These are phyloP conservation scores for Schizochytrium sp. DNA, from an alignment of 108 stramenopile genomes.

Conservation along the genomic window DNA sequence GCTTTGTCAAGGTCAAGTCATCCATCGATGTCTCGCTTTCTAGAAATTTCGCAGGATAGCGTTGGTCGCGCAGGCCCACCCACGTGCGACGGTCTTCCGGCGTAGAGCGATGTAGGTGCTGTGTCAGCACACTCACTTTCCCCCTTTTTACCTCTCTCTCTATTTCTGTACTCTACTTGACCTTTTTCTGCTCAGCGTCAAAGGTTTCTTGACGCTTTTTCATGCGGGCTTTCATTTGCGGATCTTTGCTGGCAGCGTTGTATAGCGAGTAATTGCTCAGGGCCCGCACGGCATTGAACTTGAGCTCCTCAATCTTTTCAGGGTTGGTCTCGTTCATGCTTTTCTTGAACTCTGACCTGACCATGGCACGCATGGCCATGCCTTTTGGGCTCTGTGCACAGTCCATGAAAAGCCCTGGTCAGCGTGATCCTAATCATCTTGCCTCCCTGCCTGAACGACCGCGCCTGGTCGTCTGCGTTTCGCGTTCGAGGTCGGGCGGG, in stretches of 20 bases:
- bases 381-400: not conserved
- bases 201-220: not conserved
- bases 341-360: not conserved
- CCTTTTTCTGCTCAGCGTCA: not conserved
- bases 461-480: not conserved
- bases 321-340: not conserved
- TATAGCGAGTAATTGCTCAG: slow-evolving; percentile 3
- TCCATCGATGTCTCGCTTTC: too few relatives aligned
- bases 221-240: not conserved
- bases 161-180: not conserved
- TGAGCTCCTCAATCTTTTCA: not conserved
- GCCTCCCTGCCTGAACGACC: not conserved
- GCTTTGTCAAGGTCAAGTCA: too few relatives aligned
- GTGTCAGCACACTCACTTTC: too few relatives aligned
- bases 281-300: slow-evolving; percentile 15
- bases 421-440: not conserved
- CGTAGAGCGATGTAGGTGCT: too few relatives aligned
- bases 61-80: too few relatives aligned
- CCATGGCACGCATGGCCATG: not conserved
- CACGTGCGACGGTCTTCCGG: too few relatives aligned
- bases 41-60: too few relatives aligned
- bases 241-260: not conserved
- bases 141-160: not conserved
- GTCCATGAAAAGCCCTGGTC: too few relatives aligned
- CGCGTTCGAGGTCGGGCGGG: not conserved